Base-by-base conservation (phyloP, 306 rosid genomes). In the Gillenia trifoliata region DNA sequence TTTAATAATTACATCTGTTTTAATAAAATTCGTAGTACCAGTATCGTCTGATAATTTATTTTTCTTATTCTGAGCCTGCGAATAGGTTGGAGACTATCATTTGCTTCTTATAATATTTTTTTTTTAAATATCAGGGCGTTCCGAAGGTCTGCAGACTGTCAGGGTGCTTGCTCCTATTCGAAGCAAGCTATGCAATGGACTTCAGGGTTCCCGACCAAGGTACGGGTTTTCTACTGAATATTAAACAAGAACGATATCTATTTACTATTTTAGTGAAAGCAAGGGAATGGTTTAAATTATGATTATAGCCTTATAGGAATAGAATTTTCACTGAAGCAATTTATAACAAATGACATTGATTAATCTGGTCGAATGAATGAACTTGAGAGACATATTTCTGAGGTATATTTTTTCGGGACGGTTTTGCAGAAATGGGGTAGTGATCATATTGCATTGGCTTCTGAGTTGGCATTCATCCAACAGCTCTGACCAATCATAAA, bases 371-470 rank as follows among this genome's bases (percentile, higher is more conserved):
- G 33, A 62, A 62, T 31, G 40, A 60, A 62, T 3, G 67, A 62
- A 62, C 40, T 30, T 17, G 13, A 62, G 36, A 28, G 65, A 60
- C 64, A 31, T 34, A 1, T 36, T 61, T 4, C 30, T 41, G 41
- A 20, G 5, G 28, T 71, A 25, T 52, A n/a, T 36, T 20, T 33
- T 82, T 22, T 41, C 10, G 68, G 0, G 22, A 23, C 59, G 78
- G 29, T 78, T n/a, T 88, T 72, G 60, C 88, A 94, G 98, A 94
- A 90, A 87, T 94, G 97, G 97, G 93, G 96, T 43, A 94, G 99
- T 47, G 99, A 94, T 75, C 97, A 94, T 74, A 87, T 94, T 80
- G 96, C 97, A 34, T 75, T 94, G 86, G 97, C 73, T 81, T 79
- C 95, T 10, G 99, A 94, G 76, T 75, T 94, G 79, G 95, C 89